Conservation (phyloP, 179 eudicot genomes). For the Gypsophila paniculata region DNA sequence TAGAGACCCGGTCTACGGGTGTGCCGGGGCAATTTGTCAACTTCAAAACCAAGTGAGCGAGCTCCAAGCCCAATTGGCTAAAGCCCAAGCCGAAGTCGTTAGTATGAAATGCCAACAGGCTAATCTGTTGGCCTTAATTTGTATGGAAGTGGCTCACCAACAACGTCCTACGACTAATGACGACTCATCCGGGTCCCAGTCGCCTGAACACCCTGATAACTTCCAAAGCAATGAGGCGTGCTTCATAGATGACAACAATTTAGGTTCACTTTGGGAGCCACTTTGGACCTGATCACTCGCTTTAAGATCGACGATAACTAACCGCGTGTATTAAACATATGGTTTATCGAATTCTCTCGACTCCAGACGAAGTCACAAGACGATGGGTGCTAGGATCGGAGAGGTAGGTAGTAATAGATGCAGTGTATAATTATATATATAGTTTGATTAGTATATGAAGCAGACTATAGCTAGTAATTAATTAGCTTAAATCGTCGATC, state of each 20-base stretch:
- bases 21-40: slow-evolving; percentile 57
- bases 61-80: slow-evolving; percentile 61
- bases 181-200: slow-evolving; percentile 15
- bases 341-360: slow-evolving; percentile 7
- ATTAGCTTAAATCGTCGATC: neutral
- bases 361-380: neutral
- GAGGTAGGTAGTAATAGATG: neutral
- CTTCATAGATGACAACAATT: slow-evolving; percentile 34
- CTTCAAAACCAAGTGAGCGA: slow-evolving; percentile 57
- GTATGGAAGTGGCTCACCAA: slow-evolving; percentile 34
- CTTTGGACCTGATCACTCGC: slow-evolving; percentile 44
- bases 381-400: neutral
- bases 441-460: slow-evolving; percentile 10
- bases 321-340: neutral
- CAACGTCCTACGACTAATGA: neutral
- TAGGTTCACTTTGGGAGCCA: slow-evolving; percentile 42
- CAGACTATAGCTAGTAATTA: neutral
- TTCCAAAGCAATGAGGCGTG: neutral
- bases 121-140: slow-evolving; percentile 37
- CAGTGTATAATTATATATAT: neutral
- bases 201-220: slow-evolving; percentile 19
- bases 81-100: slow-evolving; percentile 48
- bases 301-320: too few species aligned
- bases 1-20: slow-evolving; percentile 66
- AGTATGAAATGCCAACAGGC: slow-evolving; percentile 52